Base-by-base conservation (phyloP, 768 basidiomycete genomes). In the Galerina marginata region DNA sequence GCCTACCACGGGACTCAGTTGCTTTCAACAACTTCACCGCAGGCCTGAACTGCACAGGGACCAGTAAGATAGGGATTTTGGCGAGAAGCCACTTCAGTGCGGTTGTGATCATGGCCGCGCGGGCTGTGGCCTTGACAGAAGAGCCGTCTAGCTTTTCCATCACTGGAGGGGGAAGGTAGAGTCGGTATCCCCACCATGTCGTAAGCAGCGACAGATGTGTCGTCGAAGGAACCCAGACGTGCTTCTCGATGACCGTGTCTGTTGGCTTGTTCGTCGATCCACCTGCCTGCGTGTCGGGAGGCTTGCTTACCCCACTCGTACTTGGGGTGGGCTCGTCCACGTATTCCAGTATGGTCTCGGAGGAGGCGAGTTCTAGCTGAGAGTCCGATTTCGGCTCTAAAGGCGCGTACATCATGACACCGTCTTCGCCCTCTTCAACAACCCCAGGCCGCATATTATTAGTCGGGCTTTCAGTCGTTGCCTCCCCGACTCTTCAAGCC, bases 111-210 rank as follows among this genome's bases (percentile, higher is more conserved):
- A 93, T 81, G 4, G 89, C 88, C 7, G 88, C 90, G 29, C 90
- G 86, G 64, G 91, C 88, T 15, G 86, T 87, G 4, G 89, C 86
- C 58, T 87, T 86, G 16, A 92, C 71, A 48, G 86, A 84, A 36
- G 78, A 83, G 66, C 85, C 83, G 66, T 87, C 81, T 29, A 94
- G 81, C 38, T 84, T 72, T 3, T 79, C 79, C 71, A 94, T 82
- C 6, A 93, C 85, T 0, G 91, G 88, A 33, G 91, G 90, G 0
- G 92, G 92, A 29, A 94, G 82, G 69, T 81, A 92, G 75, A 93
- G 74, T 42, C 91, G 79, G 67, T 89, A 93, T 3, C 91, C 92
- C 88, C 90, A 85, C 92, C 92, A 94, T 57, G 85, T 83, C 2
- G 87, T 86, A 65, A 92, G 81, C 6, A 93, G 72, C 9, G 91